Evolutionary conservation across 176 grass and related monocot genomes (phyloP).

Genomic region (Bonia amplexicaulis): DNA sequence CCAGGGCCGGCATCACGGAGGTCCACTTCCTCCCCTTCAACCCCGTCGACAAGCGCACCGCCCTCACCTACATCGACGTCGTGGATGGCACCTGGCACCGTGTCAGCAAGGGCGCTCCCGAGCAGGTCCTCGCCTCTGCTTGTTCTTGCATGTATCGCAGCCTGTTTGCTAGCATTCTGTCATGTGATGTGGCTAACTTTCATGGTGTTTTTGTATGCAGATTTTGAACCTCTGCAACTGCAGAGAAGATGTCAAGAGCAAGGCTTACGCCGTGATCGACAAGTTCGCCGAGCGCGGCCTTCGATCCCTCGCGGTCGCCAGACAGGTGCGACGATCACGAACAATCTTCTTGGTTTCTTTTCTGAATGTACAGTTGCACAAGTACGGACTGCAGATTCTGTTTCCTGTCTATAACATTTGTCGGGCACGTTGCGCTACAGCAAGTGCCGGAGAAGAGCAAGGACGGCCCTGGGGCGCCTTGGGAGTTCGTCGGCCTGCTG

Average conservation of each 20-base stretch:
- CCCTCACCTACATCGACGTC: conserved; percentile 60
- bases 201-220: neutral
- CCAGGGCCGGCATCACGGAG: conserved; percentile 68
- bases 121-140: conserved; percentile 58
- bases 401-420: neutral
- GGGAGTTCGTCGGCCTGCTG: conserved; percentile 80
- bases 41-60: conserved; percentile 94
- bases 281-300: conserved; percentile 91
- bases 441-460: conserved; percentile 72
- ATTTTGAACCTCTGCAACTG: conserved; percentile 52
- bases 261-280: conserved; percentile 63
- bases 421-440: conserved; percentile 10
- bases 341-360: neutral
- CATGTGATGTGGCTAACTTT: neutral
- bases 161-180: neutral
- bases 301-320: conserved; percentile 68
- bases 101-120: conserved; percentile 89
- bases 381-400: conserved; percentile 3
- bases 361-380: neutral
- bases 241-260: conserved; percentile 36
- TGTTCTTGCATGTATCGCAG: neutral
- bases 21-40: conserved; percentile 95
- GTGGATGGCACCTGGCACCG: conserved; percentile 59
- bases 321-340: conserved; percentile 35
- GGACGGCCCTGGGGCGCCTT: conserved; percentile 58